phyloP scores from a whole-genome alignment of 345 rosid species.

The Cardamine resedifolia region DNA sequence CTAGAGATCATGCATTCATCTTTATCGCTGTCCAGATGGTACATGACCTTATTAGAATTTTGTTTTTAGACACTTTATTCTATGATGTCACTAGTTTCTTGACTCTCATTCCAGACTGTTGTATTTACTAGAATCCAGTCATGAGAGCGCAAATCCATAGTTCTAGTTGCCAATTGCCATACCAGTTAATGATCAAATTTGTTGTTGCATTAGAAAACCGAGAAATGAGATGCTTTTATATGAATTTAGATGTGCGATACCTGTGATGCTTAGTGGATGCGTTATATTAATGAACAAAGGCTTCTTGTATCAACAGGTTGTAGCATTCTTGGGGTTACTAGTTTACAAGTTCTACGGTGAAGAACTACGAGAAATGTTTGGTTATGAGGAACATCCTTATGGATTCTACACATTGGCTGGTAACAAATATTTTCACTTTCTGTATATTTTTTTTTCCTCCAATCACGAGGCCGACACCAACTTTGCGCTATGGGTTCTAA shows the following conservation, averaged over 20 bases:
- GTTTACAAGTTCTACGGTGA: constrained; percentile 95
- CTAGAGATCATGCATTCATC: constrained; percentile 90
- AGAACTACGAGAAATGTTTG: constrained; percentile 96
- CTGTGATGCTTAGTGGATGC: constrained; percentile 6
- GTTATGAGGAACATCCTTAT: constrained; percentile 97
- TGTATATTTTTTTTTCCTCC: neutral
- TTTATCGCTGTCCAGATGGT: constrained; percentile 97
- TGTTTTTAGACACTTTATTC: neutral
- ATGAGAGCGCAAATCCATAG: neutral
- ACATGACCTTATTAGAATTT: constrained; percentile 13
- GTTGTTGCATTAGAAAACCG: neutral
- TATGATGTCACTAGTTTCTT: neutral
- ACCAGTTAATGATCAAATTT: neutral
- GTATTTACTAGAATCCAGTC: neutral
- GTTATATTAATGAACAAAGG: neutral
- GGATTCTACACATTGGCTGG: constrained; percentile 98
- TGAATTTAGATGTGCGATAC: neutral
- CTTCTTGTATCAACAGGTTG: constrained; percentile 57
- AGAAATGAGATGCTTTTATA: neutral
- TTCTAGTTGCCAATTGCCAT: neutral
- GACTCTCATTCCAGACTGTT: neutral
- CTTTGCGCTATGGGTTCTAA: neutral
- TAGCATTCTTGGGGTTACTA: constrained; percentile 87
- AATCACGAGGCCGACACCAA: neutral
- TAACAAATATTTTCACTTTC: constrained; percentile 29